Evolutionary conservation across 495 filamentous ascomycete species (phyloP), one percentile per base, ranked within the genome.

Genomic region (Saxispiralis lemnorum): DNA sequence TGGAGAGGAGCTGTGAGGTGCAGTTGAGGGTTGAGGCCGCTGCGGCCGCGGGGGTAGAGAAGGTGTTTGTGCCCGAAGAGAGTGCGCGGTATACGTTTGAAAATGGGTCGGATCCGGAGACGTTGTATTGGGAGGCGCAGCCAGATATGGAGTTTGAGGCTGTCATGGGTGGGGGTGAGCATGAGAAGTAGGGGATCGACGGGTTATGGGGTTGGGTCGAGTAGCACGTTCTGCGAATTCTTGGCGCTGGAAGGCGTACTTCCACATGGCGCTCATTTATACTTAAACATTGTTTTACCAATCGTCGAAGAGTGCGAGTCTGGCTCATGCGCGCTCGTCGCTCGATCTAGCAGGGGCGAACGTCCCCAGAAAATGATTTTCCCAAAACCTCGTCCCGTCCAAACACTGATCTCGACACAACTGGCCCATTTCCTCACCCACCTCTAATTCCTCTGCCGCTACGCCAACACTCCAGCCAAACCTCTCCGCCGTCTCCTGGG

Each of bases 391-490:
- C 34, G 61, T 46, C 9, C 62, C 62, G 46, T 63, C 61, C 3
- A 65, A 34, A 33, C 57, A 57, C 31, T 59, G 58, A 44, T 65
- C 62, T 2, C 62, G 57, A 48, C 62, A 65, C 33, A 65, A 46
- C 6, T 48, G 51, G 5, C 62, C 61, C 24, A 39, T 55, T 46
- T 65, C 62, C 38, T 65, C 62, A 3, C 58, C 89, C 89, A 96
- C 95, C 61, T 94, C 86, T 24, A 99, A 62, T 59, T 96, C 92
- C 56, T 96, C 92, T 41, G 75, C 76, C 3, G 89, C 92, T 16
- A 99, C 89, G n/a, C 92, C 92, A 13, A 99, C 80, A 58, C 89
- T 96, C 89, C 89, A 99, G 17, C 86, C 83, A 63, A 99, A 99
- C 39, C 71, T 69, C 61, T 93, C 83, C 0, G 89, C 89, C 0